These are phyloP conservation scores for Acacia concinna DNA, from an alignment of 331 rosid genomes.

Conservation along the genomic window DNA sequence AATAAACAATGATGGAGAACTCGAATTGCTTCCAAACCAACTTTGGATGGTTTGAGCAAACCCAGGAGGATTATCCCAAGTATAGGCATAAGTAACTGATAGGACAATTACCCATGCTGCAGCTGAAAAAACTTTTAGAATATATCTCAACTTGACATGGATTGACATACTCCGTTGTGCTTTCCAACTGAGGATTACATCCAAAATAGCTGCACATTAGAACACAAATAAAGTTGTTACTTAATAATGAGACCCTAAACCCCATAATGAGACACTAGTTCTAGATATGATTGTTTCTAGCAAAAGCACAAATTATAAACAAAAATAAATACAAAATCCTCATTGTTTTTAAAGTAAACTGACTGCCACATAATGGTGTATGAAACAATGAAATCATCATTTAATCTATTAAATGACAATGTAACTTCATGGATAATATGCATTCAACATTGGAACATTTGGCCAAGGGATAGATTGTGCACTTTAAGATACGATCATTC, in stretches of 20 bases:
- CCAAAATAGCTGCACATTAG: conserved; percentile 75
- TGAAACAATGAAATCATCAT: neutral
- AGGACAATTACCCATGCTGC: conserved; percentile 92
- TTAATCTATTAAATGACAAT: neutral
- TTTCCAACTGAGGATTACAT: conserved; percentile 91
- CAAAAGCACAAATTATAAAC: neutral
- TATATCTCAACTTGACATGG: conserved; percentile 74
- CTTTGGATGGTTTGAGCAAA: conserved; percentile 88
- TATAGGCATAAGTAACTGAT: conserved; percentile 84
- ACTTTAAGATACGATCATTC: neutral
- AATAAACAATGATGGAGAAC: conserved; percentile 77
- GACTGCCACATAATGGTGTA: neutral
- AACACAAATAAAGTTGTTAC: neutral
- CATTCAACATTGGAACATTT: neutral
- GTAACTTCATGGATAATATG: neutral
- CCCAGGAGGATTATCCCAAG: conserved; percentile 90
- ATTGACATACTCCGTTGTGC: conserved; percentile 76
- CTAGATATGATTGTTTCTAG: neutral
- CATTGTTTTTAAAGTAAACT: neutral
- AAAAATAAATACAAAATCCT: neutral
- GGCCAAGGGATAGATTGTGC: neutral
- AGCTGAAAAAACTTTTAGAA: conserved; percentile 83
- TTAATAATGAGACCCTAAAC: too few relatives aligned
- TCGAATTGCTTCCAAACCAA: conserved; percentile 75
- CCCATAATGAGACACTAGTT: conserved; percentile 14